These are phyloP conservation scores for Xanthoconium separans DNA, from an alignment of 1,284 basidiomycete genomes.

Conservation along the genomic window DNA sequence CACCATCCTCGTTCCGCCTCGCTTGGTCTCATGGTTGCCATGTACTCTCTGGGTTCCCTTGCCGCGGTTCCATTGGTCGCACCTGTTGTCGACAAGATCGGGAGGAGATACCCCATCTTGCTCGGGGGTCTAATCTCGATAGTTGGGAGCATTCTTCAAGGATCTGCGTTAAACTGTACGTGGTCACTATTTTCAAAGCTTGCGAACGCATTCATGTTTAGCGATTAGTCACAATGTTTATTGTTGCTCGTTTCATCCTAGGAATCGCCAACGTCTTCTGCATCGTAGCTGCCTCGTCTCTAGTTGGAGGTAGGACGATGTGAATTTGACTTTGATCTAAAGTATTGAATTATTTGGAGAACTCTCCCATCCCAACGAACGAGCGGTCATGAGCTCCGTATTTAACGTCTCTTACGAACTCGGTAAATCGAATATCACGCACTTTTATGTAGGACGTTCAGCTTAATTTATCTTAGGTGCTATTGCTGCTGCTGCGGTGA, in stretches of 20 bases:
- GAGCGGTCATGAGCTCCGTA: constrained; percentile 12
- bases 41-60: not conserved
- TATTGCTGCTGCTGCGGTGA: constrained; percentile 30
- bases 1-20: constrained; percentile 18
- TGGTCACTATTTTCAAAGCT: not conserved
- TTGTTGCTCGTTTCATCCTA: constrained; percentile 6
- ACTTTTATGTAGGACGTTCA: not conserved
- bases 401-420: constrained; percentile 10
- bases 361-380: constrained; percentile 25
- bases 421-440: not conserved
- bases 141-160: not conserved
- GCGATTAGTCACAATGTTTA: constrained; percentile 12
- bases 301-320: constrained; percentile 17
- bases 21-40: constrained; percentile 16
- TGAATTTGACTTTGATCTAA: not conserved
- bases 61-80: not conserved
- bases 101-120: constrained; percentile 10
- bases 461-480: constrained; percentile 9
- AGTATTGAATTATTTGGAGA: constrained; percentile 8
- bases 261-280: constrained; percentile 5
- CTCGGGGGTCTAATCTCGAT: not conserved
- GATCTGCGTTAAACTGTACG: not conserved
- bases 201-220: not conserved
- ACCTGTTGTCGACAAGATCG: constrained; percentile 10
- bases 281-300: constrained; percentile 12